A percentile compares a stretch with the other conserved stretches of the same genome.
phyloP scores from a whole-genome alignment of 1,284 basidiomycete genomes.

The Cutaneotrichosporon curvatum region DNA sequence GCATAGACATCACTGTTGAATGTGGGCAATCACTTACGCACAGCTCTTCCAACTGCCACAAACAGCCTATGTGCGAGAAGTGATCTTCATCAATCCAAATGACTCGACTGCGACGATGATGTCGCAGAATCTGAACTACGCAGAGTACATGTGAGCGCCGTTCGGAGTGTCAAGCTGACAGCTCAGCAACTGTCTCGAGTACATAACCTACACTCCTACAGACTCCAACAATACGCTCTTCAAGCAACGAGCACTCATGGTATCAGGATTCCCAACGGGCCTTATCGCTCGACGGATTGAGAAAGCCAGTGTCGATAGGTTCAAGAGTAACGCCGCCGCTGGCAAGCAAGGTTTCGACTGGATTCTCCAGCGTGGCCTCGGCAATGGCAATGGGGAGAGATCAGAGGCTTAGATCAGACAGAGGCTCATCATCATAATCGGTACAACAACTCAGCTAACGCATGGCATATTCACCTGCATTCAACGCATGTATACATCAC shows the following conservation, averaged over 20 bases:
- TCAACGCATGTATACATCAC: no score
- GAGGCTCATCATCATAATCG: no score
- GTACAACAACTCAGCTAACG: no score
- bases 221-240: constrained; percentile 26
- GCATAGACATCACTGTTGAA: no score
- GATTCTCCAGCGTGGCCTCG: constrained; percentile 51
- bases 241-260: constrained; percentile 34
- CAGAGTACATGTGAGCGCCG: constrained; percentile 53
- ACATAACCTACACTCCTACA: constrained; percentile 70
- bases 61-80: constrained; percentile 88
- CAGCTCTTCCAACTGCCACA: constrained; percentile 50
- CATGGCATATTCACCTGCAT: no score
- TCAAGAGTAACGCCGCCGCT: constrained; percentile 76
- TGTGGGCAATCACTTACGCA: no score
- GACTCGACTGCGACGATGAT: constrained; percentile 65
- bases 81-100: constrained; percentile 77
- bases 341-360: constrained; percentile 82
- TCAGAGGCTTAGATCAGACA: no score
- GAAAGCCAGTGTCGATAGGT: constrained; percentile 71
- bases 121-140: constrained; percentile 82
- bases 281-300: constrained; percentile 72
- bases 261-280: constrained; percentile 62
- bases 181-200: constrained; percentile 56
- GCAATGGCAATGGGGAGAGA: background rate
- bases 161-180: background rate